These are phyloP conservation scores for Metarhizium rileyi DNA, from an alignment of 2,329 filamentous ascomycete genomes.

Conservation along the genomic window DNA sequence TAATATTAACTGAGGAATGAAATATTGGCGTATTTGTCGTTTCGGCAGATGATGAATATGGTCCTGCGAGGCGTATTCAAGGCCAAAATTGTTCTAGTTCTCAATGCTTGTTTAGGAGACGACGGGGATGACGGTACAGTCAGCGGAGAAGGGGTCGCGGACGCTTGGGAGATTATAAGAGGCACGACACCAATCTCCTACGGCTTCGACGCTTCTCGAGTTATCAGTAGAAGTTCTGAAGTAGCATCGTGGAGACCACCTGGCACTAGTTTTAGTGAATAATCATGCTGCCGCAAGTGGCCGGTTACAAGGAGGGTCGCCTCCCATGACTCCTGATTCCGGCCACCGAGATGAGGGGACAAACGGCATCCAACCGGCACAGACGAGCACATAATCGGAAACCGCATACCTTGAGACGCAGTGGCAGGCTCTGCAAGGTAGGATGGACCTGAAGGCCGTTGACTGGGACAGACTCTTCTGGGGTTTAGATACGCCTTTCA, in stretches of 20 bases:
- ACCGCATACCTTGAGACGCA: slow-evolving; percentile 16
- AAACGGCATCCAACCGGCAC: slow-evolving; percentile 4
- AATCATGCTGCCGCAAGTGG: slow-evolving; percentile 6
- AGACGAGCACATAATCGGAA: slow-evolving; percentile 6
- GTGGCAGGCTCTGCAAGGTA: slow-evolving; percentile 17
- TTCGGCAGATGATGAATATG: slow-evolving; percentile 19
- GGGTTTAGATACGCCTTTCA: slow-evolving; percentile 24
- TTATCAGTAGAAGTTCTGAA: slow-evolving; percentile 21
- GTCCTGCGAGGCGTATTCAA: slow-evolving; percentile 25
- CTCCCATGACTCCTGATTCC: slow-evolving; percentile 22
- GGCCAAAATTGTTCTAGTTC: slow-evolving; percentile 23
- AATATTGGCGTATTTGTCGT: slow-evolving; percentile 16
- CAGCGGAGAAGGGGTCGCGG: slow-evolving; percentile 17
- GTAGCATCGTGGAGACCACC: slow-evolving; percentile 20
- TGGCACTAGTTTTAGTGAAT: slow-evolving; percentile 13
- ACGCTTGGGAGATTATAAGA: slow-evolving; percentile 25
- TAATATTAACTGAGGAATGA: slow-evolving; percentile 20
- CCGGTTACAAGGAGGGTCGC: background rate
- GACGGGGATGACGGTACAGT: slow-evolving; percentile 14
- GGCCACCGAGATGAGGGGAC: slow-evolving; percentile 10
- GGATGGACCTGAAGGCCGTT: slow-evolving; percentile 23
- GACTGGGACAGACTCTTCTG: slow-evolving; percentile 27
- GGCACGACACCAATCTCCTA: slow-evolving; percentile 19
- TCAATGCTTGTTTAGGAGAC: slow-evolving; percentile 21
- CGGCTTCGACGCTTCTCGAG: slow-evolving; percentile 21